These are phyloP conservation scores for Diplosphaera chodatii DNA, from an alignment of 139 green algal genomes.

Conservation along the genomic window DNA sequence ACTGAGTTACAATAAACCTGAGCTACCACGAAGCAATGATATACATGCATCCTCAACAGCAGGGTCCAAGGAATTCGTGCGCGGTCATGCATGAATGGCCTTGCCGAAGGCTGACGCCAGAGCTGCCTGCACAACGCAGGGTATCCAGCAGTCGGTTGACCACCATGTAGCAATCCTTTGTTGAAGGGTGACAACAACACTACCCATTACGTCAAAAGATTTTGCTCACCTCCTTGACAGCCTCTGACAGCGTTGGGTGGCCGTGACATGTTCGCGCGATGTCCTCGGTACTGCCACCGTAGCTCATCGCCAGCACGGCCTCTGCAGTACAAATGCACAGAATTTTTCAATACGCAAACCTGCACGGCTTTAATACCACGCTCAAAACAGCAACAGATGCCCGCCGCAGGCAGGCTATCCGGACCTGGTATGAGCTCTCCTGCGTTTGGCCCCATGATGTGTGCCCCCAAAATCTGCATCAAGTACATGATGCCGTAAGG, in stretches of 20 bases:
- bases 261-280: conserved; percentile 95
- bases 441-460: conserved; percentile 93
- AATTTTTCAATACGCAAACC: not conserved
- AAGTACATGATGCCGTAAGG: too few relatives aligned
- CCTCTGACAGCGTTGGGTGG: conserved; percentile 94
- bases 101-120: not conserved
- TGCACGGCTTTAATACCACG: not conserved
- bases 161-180: too few relatives aligned
- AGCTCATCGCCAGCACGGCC: conserved; percentile 84
- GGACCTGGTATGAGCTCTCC: conserved; percentile 58
- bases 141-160: too few relatives aligned
- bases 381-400: conserved; percentile 9
- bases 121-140: not conserved
- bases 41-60: too few relatives aligned
- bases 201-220: conserved; percentile 53
- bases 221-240: conserved; percentile 94
- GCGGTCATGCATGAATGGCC: not conserved
- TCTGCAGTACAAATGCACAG: not conserved
- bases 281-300: conserved; percentile 82
- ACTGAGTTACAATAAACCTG: too few relatives aligned
- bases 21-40: too few relatives aligned
- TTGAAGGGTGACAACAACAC: too few relatives aligned
- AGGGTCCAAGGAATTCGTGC: too few relatives aligned
- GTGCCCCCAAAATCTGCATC: conserved; percentile 82
- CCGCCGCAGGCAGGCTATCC: too few relatives aligned